These are phyloP conservation scores for Thelonectria discophora DNA, from an alignment of 2,329 filamentous ascomycete species.

Conservation along the genomic window DNA sequence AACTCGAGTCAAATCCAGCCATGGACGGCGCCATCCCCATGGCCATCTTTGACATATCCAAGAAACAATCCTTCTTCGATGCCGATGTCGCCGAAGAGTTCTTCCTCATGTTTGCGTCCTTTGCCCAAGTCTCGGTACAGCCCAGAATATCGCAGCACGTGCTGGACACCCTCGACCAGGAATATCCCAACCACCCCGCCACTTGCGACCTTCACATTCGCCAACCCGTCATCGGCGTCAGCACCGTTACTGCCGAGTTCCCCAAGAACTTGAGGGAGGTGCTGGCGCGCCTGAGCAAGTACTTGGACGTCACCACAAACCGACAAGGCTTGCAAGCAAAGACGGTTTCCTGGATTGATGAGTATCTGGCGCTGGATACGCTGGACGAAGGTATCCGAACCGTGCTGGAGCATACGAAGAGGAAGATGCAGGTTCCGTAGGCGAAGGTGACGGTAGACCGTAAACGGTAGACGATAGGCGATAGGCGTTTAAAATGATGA, in stretches of 20 bases:
- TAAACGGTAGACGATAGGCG: conserved; percentile 2
- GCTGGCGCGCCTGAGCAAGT: conserved; percentile 68
- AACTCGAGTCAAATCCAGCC: conserved; percentile 79
- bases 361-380: conserved; percentile 57
- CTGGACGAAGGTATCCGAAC: conserved; percentile 65
- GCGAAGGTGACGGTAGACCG: conserved; percentile 6
- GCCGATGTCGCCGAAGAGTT: conserved; percentile 75
- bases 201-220: conserved; percentile 77
- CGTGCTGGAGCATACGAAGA: conserved; percentile 64
- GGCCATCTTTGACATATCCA: conserved; percentile 88
- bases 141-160: conserved; percentile 77
- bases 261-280: conserved; percentile 74
- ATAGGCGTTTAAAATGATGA: conserved; percentile 7
- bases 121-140: conserved; percentile 72
- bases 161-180: conserved; percentile 67
- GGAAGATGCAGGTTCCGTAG: conserved; percentile 37
- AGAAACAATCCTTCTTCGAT: conserved; percentile 78
- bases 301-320: conserved; percentile 56
- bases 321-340: conserved; percentile 57
- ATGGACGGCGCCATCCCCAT: conserved; percentile 92
- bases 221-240: conserved; percentile 73
- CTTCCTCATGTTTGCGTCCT: conserved; percentile 80
- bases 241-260: conserved; percentile 72
- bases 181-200: conserved; percentile 67
- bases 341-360: conserved; percentile 63